phyloP scores from a whole-genome alignment of 2,329 filamentous ascomycete species.

The Zasmidium angulare region DNA sequence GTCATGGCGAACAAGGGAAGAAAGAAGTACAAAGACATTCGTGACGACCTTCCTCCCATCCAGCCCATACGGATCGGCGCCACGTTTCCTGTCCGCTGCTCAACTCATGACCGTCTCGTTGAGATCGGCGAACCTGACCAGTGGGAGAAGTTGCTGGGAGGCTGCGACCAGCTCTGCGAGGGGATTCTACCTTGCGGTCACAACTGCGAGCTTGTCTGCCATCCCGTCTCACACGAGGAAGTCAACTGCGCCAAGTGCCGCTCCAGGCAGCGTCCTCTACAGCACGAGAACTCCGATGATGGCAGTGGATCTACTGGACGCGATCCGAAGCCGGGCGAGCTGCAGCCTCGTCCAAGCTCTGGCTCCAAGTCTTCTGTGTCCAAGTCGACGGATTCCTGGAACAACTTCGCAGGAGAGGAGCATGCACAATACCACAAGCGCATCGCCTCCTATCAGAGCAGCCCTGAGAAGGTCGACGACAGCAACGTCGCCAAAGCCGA shows the following conservation, averaged over 20 bases:
- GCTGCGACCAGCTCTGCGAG: slow-evolving; percentile 52
- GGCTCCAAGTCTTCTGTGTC: background rate
- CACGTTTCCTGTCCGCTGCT: slow-evolving; percentile 27
- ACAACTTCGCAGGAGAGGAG: background rate
- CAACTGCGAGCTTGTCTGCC: slow-evolving; percentile 52
- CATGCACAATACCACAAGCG: background rate
- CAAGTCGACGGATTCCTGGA: background rate
- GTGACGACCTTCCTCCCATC: background rate
- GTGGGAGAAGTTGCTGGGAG: slow-evolving; percentile 56
- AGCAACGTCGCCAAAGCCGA: too few relatives aligned
- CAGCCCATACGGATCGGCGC: slow-evolving; percentile 26
- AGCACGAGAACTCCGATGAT: too few relatives aligned
- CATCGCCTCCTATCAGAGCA: background rate
- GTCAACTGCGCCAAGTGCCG: slow-evolving; percentile 13
- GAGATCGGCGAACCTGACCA: slow-evolving; percentile 46
- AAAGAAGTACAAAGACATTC: slow-evolving; percentile 15
- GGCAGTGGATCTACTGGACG: too few relatives aligned
- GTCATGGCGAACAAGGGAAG: slow-evolving; percentile 28
- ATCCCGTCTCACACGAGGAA: slow-evolving; percentile 44
- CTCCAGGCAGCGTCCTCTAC: background rate
- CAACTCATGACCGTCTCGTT: slow-evolving; percentile 25
- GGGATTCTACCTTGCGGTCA: slow-evolving; percentile 52
- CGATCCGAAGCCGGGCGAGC: background rate
- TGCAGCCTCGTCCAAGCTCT: background rate
- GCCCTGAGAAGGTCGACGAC: background rate